Evolutionary conservation across 192 early-diverging fungal genomes (phyloP).

Genomic region (Dissophora globulifera): DNA sequence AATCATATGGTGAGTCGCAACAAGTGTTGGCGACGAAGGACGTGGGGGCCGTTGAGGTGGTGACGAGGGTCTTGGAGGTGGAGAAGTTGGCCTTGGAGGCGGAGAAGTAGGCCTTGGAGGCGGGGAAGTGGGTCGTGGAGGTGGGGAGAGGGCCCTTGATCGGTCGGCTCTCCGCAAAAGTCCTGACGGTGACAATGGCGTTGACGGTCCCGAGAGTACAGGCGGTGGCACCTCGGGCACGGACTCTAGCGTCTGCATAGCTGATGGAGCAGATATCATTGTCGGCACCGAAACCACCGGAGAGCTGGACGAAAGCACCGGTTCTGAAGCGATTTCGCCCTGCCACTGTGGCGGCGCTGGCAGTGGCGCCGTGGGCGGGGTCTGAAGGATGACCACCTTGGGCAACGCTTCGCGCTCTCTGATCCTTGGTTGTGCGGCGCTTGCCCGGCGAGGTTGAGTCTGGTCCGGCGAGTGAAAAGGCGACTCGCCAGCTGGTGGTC

Average conservation of each 20-base stretch:
- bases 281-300: background rate
- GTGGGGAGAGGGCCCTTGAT: background rate
- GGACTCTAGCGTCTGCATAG: no score
- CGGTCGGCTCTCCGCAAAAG: background rate
- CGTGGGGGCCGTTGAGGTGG: background rate
- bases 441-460: background rate
- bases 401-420: conserved; percentile 1
- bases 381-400: conserved; percentile 1
- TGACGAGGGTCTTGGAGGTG: background rate
- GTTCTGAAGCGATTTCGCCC: background rate
- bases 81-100: no score
- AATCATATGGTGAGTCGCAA: background rate
- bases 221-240: no score
- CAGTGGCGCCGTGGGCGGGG: conserved; percentile 2
- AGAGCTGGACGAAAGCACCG: background rate
- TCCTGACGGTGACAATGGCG: background rate
- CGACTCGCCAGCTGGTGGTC: background rate
- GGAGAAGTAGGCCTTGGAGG: no score
- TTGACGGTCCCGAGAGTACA: background rate
- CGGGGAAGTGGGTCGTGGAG: no score
- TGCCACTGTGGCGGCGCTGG: conserved; percentile 7
- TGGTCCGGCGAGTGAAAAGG: background rate
- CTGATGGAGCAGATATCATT: background rate
- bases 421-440: background rate
- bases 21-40: background rate